Base-by-base conservation (phyloP, 768 basidiomycete genomes). In the Pholiota conissans region DNA sequence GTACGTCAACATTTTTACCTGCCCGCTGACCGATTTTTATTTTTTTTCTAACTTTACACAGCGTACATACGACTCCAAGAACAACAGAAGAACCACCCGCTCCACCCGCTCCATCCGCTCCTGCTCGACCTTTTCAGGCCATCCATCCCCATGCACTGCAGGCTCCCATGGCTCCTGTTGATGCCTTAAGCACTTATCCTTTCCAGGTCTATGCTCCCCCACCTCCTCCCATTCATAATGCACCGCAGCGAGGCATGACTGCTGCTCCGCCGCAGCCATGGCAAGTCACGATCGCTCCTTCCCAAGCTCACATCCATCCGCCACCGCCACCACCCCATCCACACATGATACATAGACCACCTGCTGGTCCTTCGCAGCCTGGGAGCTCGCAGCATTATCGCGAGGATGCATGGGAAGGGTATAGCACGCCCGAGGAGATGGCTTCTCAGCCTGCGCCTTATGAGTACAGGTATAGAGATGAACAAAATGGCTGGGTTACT, bases 271-370 rank as follows among this genome's bases (percentile, higher is more conserved):
- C 85, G 5, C 87, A 84, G 58, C 75, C 84, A 16, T 89, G 89
- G 87, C 86, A 87, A 64, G 76, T 79, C 6, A 71, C 85, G 4
- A 85, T 90, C 37, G 80, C 84, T 0, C 86, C 88, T 6, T 81
- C 86, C 52, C 87, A 89, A 62, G 82, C 86, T 0, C 88, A 84
- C 62, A 69, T 84, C 4, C 76, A 77, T 56, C 74, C 79, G 13
- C 73, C 77, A 4, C 74, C 77, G 0, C 76, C 76, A 26, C 76
- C 75, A 6, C 76, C 58, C 1, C 63, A 59, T 50, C 61, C 75
- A 5, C 76, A 75, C 28, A 76, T 81, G 62, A 73, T 82, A 24
- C 77, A 78, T 47, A 79, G 80, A 2, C 76, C 82, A 9, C 73
- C 78, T 5, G 74, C 80, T 22, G 72, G 76, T 24, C 58, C 58